Evolutionary conservation across 1,284 basidiomycete genomes (phyloP).

Genomic region (Marasmius oreades): DNA sequence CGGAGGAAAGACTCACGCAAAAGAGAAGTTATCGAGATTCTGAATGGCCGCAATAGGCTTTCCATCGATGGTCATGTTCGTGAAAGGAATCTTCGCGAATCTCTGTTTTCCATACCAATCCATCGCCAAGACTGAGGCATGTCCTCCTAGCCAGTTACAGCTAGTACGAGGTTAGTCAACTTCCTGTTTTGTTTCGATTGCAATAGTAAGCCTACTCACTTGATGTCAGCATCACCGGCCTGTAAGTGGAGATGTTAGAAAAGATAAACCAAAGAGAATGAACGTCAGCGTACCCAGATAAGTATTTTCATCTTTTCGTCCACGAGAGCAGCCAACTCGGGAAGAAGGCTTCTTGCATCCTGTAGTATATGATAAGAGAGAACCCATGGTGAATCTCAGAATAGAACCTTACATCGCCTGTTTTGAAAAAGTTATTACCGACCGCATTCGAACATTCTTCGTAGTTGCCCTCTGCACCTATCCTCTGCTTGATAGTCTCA

Average conservation of each 20-base stretch:
- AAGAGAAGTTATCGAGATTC: slow-evolving; percentile 63
- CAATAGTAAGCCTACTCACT: slow-evolving; percentile 30
- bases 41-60: slow-evolving; percentile 51
- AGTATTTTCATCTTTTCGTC: slow-evolving; percentile 54
- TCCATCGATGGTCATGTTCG: slow-evolving; percentile 55
- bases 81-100: slow-evolving; percentile 46
- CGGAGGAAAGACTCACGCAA: slow-evolving; percentile 41
- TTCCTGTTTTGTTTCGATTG: background rate
- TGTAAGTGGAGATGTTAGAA: slow-evolving; percentile 20
- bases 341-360: slow-evolving; percentile 54
- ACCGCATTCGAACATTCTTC: slow-evolving; percentile 43
- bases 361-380: slow-evolving; percentile 16
- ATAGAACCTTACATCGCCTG: slow-evolving; percentile 34
- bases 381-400: background rate
- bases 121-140: slow-evolving; percentile 54
- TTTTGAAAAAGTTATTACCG: slow-evolving; percentile 34
- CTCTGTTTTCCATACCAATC: slow-evolving; percentile 55
- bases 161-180: slow-evolving; percentile 26
- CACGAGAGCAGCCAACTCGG: slow-evolving; percentile 47
- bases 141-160: slow-evolving; percentile 63
- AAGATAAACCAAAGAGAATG: background rate
- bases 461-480: slow-evolving; percentile 51
- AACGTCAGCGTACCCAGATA: slow-evolving; percentile 46
- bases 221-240: slow-evolving; percentile 67
- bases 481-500: slow-evolving; percentile 33